These are phyloP conservation scores for Citrus trifoliata DNA, from an alignment of 345 rosid species.

Conservation along the genomic window DNA sequence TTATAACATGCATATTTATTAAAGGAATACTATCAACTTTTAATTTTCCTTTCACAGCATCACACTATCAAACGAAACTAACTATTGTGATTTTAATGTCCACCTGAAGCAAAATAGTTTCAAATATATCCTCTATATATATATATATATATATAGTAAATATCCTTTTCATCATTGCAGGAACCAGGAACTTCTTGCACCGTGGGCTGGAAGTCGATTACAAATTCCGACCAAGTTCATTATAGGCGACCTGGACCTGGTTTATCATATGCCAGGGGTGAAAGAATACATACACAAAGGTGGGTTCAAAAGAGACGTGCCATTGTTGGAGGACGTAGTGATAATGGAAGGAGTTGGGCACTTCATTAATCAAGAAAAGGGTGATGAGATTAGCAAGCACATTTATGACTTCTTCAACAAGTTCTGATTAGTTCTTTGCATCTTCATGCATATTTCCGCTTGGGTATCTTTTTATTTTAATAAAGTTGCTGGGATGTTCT, in stretches of 20 bases:
- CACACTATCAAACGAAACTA: too few relatives aligned
- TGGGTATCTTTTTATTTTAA: neutral
- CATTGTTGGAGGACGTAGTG: constrained; percentile 64
- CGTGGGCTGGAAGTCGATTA: constrained; percentile 58
- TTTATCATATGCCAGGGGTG: constrained; percentile 47
- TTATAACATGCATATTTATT: too few relatives aligned
- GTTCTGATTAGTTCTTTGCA: constrained; percentile 11
- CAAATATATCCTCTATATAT: too few relatives aligned
- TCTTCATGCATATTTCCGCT: too few relatives aligned
- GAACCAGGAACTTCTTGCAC: constrained; percentile 68
- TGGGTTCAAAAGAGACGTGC: constrained; percentile 57
- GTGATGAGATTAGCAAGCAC: constrained; percentile 58
- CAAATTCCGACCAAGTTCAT: constrained; percentile 70
- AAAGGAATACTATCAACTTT: too few relatives aligned
- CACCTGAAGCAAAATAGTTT: too few relatives aligned
- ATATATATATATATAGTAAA: too few relatives aligned
- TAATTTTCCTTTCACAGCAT: too few relatives aligned
- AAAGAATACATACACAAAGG: constrained; percentile 56
- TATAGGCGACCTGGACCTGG: constrained; percentile 68
- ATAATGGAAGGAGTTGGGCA: constrained; percentile 72
- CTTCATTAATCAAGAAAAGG: constrained; percentile 66
- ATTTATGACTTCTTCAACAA: constrained; percentile 50
- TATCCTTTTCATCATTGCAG: constrained; percentile 24
- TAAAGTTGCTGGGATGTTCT: neutral
- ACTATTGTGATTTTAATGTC: too few relatives aligned